phyloP scores from a whole-genome alignment of 2,329 filamentous ascomycete species.

The Exserohilum rostratum region DNA sequence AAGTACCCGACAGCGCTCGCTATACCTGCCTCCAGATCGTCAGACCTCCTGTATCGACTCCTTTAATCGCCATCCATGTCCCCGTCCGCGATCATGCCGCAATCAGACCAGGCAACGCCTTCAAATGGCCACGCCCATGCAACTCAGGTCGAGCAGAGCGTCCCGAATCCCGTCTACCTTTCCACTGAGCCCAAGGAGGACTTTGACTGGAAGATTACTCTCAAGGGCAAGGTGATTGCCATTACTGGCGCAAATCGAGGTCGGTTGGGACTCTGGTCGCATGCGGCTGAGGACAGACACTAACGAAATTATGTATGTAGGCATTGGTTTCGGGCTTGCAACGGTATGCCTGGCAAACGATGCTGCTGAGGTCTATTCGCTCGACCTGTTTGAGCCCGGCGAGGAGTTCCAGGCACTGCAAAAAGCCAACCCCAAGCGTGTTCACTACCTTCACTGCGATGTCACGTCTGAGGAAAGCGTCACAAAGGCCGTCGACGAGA shows the following conservation, averaged over 20 bases:
- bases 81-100: conserved; percentile 34
- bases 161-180: conserved; percentile 44
- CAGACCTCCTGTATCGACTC: conserved; percentile 11
- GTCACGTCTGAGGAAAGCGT: conserved; percentile 58
- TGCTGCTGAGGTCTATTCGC: conserved; percentile 55
- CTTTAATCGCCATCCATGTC: conserved; percentile 29
- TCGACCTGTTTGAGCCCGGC: conserved; percentile 56
- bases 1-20: conserved; percentile 8
- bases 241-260: conserved; percentile 29
- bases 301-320: conserved; percentile 4
- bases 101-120: conserved; percentile 22
- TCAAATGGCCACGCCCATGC: conserved; percentile 20
- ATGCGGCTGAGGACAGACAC: conserved; percentile 31
- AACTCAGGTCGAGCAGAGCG: conserved; percentile 30
- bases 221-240: conserved; percentile 51
- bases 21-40: conserved; percentile 17
- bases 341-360: conserved; percentile 56
- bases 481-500: conserved; percentile 53
- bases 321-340: conserved; percentile 52
- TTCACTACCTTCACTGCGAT: conserved; percentile 56
- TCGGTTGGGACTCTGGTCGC: conserved; percentile 27
- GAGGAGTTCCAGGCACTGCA: conserved; percentile 53
- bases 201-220: conserved; percentile 54
- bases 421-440: conserved; percentile 50
- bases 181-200: conserved; percentile 53